phyloP scores from a whole-genome alignment of 176 grass and related monocot genomes.

The Poa annua region DNA sequence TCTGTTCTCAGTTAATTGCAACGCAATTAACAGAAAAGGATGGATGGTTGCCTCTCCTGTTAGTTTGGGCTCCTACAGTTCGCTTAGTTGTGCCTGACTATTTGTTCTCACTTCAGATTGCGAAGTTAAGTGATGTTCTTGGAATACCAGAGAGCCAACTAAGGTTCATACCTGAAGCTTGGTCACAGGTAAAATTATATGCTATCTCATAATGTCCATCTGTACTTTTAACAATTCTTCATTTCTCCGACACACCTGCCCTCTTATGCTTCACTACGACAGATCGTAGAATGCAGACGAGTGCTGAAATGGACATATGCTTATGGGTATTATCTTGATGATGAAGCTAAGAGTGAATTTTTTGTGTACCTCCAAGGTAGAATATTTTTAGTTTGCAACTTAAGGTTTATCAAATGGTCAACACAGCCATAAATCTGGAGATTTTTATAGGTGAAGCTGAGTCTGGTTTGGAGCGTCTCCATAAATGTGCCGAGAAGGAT shows the following conservation, averaged over 20 bases:
- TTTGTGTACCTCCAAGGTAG: conserved; percentile 97
- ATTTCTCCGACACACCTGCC: conserved; percentile 4
- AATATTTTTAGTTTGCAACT: not conserved
- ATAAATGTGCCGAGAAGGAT: conserved; percentile 97
- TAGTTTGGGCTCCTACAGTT: not conserved
- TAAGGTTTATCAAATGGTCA: conserved; percentile 19
- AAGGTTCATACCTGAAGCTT: conserved; percentile 93
- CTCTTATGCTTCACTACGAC: conserved; percentile 15
- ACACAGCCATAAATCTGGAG: conserved; percentile 21
- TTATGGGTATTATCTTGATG: conserved; percentile 88
- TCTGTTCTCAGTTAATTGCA: not conserved
- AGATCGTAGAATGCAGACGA: conserved; percentile 96
- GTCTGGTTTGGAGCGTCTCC: conserved; percentile 90
- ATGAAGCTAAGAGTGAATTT: conserved; percentile 76
- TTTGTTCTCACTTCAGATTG: conserved; percentile 55
- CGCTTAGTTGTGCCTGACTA: conserved; percentile 13
- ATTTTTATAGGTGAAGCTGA: conserved; percentile 80
- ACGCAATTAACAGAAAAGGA: not conserved
- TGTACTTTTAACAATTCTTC: conserved; percentile 19
- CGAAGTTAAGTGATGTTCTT: conserved; percentile 62
- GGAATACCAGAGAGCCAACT: conserved; percentile 87
- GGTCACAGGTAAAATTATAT: conserved; percentile 70
- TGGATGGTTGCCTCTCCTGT: not conserved
- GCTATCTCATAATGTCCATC: not conserved
- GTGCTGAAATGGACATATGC: conserved; percentile 98